These are phyloP conservation scores for Zygosaccharomyces bailii DNA, from an alignment of 805 yeast genomes.

Conservation along the genomic window DNA sequence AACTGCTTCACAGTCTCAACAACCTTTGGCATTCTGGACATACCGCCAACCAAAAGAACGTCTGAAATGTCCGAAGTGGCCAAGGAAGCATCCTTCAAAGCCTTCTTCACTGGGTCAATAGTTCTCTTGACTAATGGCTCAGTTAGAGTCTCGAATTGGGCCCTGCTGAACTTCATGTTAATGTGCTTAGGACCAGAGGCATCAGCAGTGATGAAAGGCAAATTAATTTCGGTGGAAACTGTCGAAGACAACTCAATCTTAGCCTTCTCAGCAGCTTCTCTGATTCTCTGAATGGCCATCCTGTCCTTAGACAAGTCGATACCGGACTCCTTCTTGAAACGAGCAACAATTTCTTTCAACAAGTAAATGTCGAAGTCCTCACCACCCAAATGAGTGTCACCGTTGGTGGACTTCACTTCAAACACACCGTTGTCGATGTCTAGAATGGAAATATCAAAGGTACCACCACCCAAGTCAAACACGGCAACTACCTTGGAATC, in stretches of 20 bases:
- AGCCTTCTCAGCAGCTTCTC: constrained; percentile 81
- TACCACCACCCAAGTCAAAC: constrained; percentile 98
- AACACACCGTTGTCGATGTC: constrained; percentile 98
- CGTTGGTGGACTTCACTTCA: constrained; percentile 96
- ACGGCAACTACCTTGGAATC: constrained; percentile 86
- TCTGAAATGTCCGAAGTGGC: constrained; percentile 68
- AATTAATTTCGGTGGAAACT: constrained; percentile 60
- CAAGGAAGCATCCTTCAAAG: constrained; percentile 71
- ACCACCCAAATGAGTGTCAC: constrained; percentile 86
- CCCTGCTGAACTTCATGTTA: constrained; percentile 61
- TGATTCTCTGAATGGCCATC: constrained; percentile 71
- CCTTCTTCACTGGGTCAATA: constrained; percentile 72
- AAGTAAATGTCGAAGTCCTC: constrained; percentile 83
- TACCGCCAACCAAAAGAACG: constrained; percentile 78
- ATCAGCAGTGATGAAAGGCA: constrained; percentile 81
- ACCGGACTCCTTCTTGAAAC: constrained; percentile 71
- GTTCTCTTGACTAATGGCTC: constrained; percentile 67
- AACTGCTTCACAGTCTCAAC: constrained; percentile 63
- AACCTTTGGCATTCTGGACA: constrained; percentile 88
- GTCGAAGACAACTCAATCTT: constrained; percentile 77
- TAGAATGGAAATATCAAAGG: constrained; percentile 92
- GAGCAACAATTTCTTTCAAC: constrained; percentile 77
- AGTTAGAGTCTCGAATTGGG: constrained; percentile 67
- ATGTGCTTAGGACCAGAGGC: constrained; percentile 71
- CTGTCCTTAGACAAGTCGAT: constrained; percentile 56